A percentile compares a stretch with the other conserved stretches of the same genome.
phyloP scores from a whole-genome alignment of 192 early-diverging fungal genomes.

The Umbelopsis vinacea region DNA sequence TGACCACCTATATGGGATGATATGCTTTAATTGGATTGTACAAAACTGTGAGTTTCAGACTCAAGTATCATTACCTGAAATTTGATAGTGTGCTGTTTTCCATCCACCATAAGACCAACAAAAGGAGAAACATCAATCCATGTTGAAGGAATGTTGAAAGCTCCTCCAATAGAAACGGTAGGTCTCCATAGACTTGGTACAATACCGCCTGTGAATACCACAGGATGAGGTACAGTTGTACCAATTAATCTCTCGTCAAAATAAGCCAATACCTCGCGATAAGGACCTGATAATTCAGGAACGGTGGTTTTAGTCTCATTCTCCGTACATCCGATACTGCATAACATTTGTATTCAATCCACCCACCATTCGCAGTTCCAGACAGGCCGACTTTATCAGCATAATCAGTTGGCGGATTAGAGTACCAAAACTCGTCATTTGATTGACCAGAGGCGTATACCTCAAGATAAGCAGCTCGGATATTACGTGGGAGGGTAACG shows the following conservation, averaged over 20 bases:
- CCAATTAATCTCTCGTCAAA: slow-evolving; percentile 24
- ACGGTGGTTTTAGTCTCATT: not conserved
- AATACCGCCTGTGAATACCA: slow-evolving; percentile 25
- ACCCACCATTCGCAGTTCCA: not conserved
- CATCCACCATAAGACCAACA: slow-evolving; percentile 28
- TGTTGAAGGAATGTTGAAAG: slow-evolving; percentile 26
- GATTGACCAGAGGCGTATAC: slow-evolving; percentile 28
- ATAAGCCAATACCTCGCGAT: slow-evolving; percentile 24
- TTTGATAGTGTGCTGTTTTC: slow-evolving; percentile 24
- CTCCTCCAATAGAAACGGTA: slow-evolving; percentile 3
- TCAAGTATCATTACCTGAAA: slow-evolving; percentile 11
- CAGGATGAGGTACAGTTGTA: slow-evolving; percentile 5
- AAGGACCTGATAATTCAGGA: slow-evolving; percentile 20
- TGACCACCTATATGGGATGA: not conserved
- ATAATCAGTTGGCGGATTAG: slow-evolving; percentile 19
- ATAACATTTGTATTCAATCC: not conserved
- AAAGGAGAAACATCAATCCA: slow-evolving; percentile 30
- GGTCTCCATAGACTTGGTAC: slow-evolving; percentile 30
- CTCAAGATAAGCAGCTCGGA: slow-evolving; percentile 17
- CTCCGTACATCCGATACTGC: too few species aligned
- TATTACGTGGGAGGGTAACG: slow-evolving; percentile 25
- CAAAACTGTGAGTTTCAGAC: too few species aligned
- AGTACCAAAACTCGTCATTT: slow-evolving; percentile 33
- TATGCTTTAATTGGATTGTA: too few species aligned
- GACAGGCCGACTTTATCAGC: not conserved